Evolutionary conservation across 257 asterid genomes (phyloP), one percentile per base, ranked within the genome.

Genomic region (Linaria vulgaris): DNA sequence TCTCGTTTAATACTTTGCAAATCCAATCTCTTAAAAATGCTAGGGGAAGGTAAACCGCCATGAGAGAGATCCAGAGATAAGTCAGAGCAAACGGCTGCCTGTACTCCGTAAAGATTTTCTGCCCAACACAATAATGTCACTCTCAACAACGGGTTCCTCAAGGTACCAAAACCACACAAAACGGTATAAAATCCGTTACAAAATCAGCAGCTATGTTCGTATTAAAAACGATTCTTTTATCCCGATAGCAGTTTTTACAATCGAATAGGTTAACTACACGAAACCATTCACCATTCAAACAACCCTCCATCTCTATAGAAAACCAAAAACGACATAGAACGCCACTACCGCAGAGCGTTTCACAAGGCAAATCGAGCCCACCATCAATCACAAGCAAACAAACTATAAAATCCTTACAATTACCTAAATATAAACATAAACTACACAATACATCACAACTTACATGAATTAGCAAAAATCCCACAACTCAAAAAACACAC

Each of bases 81-180:
- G 95, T 89, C 30, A 89, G 73, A 14, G 82, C 94, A 65, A 89
- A 89, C 30, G 95, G 97, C 62, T 89, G 97, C 62, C 83, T 78
- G 66, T 86, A 89, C 60, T 84, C 84, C 14, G 72, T 78, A 72
- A 86, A 84, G 3, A 86, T 84, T 74, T 79, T 83, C 96, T 87
- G 88, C 80, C 68, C 22, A 75, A 57, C 25, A 41, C 66, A 37
- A 41, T 6, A 51, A 48, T 67, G 57, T 60, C 53, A 73, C 17
- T 25, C 20, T 71, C 31, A 39, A 63, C n/a, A 34, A 4, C 46
- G 14, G 44, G 3, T 30, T 16, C n/a, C 14, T 13, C 22, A 38
- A 45, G 14, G 9, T 38, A 39, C 31, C 21, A 56, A 25, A 39
- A 59, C 24, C 14, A 16, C 17, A 25, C 25, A 56, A 4, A 27